These are phyloP conservation scores for Guadua angustifolia DNA, from an alignment of 176 grass and related monocot species.

Conservation along the genomic window DNA sequence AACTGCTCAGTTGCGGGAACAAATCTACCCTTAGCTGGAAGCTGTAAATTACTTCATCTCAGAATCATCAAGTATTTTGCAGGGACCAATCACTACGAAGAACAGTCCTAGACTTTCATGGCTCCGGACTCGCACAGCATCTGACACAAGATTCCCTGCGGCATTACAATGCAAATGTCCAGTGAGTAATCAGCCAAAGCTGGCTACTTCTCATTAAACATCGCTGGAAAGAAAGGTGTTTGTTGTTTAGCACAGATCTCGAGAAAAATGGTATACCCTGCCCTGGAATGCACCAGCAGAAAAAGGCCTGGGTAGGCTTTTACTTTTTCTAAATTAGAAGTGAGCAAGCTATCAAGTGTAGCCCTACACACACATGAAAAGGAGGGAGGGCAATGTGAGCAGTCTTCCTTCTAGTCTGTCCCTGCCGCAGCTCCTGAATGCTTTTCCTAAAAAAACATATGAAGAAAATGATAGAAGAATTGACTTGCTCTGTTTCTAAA, in stretches of 20 bases:
- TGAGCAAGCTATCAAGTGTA: constrained; percentile 37
- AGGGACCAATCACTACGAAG: constrained; percentile 46
- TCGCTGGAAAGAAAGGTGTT: constrained; percentile 43
- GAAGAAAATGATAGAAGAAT: constrained; percentile 17
- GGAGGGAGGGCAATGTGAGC: neutral
- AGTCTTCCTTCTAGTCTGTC: constrained; percentile 56
- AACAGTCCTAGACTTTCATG: constrained; percentile 42
- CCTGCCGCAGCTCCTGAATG: constrained; percentile 37
- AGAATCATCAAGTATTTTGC: constrained; percentile 50
- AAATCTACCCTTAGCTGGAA: constrained; percentile 45
- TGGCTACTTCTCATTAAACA: constrained; percentile 22
- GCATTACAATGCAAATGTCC: constrained; percentile 41
- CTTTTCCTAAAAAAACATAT: constrained; percentile 38
- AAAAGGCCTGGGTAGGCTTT: constrained; percentile 41
- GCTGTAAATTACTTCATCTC: constrained; percentile 42
- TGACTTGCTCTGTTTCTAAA: constrained; percentile 51
- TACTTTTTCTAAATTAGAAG: constrained; percentile 40
- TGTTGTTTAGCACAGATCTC: constrained; percentile 55
- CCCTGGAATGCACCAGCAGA: constrained; percentile 44
- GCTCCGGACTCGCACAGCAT: constrained; percentile 28
- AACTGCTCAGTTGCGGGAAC: constrained; percentile 47
- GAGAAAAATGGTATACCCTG: constrained; percentile 29
- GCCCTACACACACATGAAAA: constrained; percentile 42
- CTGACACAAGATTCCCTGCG: constrained; percentile 54
- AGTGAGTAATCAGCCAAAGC: constrained; percentile 32